A percentile compares a stretch with the other conserved stretches of the same genome.
Evolutionary conservation across 306 rosid species (phyloP).

Genomic region (Medicago lupulina): DNA sequence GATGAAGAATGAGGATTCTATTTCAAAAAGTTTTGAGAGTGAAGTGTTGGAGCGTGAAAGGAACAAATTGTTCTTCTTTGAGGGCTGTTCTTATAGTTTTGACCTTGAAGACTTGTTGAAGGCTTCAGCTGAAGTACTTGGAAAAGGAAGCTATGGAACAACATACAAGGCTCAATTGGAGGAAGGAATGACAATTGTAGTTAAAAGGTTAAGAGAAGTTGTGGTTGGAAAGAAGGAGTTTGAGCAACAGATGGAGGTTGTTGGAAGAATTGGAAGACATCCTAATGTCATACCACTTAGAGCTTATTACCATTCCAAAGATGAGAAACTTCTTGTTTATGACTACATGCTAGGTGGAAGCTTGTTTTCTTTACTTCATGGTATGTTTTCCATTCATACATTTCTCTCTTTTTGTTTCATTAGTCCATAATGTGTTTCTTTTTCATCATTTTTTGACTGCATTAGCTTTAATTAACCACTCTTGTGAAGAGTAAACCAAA

Average conservation of each 20-base stretch:
- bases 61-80: conserved; percentile 76
- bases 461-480: neutral
- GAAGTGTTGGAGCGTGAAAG: conserved; percentile 69
- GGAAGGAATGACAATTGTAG: conserved; percentile 69
- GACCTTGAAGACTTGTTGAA: conserved; percentile 75
- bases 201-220: conserved; percentile 68
- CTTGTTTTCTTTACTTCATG: conserved; percentile 68
- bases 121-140: conserved; percentile 86
- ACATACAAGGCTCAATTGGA: conserved; percentile 73
- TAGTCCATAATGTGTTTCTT: too few species aligned
- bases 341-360: conserved; percentile 65
- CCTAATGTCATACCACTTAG: conserved; percentile 59
- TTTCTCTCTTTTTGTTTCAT: neutral
- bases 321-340: conserved; percentile 74
- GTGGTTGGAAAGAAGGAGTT: conserved; percentile 65
- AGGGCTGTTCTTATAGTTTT: conserved; percentile 60
- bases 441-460: too few species aligned
- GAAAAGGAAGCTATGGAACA: conserved; percentile 76
- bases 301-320: conserved; percentile 76
- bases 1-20: conserved; percentile 47
- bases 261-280: conserved; percentile 62
- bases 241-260: conserved; percentile 71
- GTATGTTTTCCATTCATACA: conserved; percentile 48
- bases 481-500: conserved; percentile 4
- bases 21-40: conserved; percentile 69